Evolutionary conservation across 345 rosid species (phyloP).

Genomic region (Aegle marmelos): DNA sequence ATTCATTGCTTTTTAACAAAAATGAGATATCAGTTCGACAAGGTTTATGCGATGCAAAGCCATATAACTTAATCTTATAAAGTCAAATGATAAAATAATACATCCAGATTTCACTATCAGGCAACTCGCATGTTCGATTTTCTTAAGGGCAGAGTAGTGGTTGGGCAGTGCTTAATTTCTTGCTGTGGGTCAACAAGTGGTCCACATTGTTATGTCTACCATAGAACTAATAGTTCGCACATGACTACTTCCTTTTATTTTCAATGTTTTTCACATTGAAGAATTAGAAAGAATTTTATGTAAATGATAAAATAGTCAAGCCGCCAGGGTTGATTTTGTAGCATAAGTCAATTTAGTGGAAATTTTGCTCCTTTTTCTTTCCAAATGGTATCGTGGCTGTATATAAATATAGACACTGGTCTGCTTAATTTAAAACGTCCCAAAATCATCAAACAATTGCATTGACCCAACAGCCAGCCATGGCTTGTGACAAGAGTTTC

Average conservation of each 20-base stretch:
- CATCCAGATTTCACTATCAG: neutral
- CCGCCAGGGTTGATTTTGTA: neutral
- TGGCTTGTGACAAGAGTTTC: slow-evolving; percentile 34
- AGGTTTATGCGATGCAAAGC: neutral
- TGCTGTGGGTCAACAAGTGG: neutral
- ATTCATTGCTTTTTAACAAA: too few relatives aligned
- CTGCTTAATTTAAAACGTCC: neutral
- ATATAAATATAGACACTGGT: too few relatives aligned
- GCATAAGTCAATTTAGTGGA: neutral
- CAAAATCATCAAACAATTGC: neutral
- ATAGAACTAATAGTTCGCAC: neutral
- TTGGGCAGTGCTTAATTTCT: neutral
- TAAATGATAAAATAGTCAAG: neutral
- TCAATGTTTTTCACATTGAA: too few relatives aligned
- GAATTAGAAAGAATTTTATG: neutral
- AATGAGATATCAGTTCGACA: too few relatives aligned
- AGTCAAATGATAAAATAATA: neutral
- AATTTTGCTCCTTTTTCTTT: neutral
- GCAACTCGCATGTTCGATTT: neutral
- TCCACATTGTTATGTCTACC: too few relatives aligned
- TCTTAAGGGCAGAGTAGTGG: too few relatives aligned
- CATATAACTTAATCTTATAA: neutral
- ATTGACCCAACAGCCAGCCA: slow-evolving; percentile 6
- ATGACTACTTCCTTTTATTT: neutral
- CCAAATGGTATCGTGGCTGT: neutral